Conservation (phyloP, 1,284 basidiomycete genomes). For the Apiotrichum gamsii region DNA sequence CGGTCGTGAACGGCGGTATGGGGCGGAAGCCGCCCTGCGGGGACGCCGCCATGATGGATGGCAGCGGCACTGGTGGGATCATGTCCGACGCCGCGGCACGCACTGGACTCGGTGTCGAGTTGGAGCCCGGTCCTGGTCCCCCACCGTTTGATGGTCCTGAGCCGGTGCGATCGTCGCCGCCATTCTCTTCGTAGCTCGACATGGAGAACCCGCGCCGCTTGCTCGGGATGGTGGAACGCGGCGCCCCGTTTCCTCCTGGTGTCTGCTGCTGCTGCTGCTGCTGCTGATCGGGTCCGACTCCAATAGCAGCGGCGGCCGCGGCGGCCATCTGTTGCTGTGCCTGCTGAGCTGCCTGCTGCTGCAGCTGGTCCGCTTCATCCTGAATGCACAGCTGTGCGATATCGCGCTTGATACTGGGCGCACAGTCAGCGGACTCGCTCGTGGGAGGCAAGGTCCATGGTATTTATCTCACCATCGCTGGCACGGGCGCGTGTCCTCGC, state of each 20-base stretch:
- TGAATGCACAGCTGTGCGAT: slow-evolving; percentile 17
- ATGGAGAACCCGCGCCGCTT: slow-evolving; percentile 10
- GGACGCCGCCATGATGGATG: slow-evolving; percentile 9
- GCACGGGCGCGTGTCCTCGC: slow-evolving; percentile 17
- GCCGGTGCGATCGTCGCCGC: neutral
- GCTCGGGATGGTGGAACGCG: slow-evolving; percentile 5
- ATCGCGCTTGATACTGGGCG: slow-evolving; percentile 19
- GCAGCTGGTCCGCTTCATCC: slow-evolving; percentile 16
- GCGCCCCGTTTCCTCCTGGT: too few relatives aligned
- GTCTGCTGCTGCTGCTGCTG: too few relatives aligned
- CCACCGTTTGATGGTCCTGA: too few relatives aligned
- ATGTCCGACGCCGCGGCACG: slow-evolving; percentile 5
- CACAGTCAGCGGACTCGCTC: neutral
- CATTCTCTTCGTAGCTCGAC: slow-evolving; percentile 2
- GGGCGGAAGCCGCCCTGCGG: slow-evolving; percentile 13
- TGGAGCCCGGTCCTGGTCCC: neutral
- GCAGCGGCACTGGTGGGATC: slow-evolving; percentile 3
- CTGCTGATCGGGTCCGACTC: neutral
- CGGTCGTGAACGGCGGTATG: neutral
- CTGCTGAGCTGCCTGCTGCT: slow-evolving; percentile 17
- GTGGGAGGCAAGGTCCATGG: too few relatives aligned
- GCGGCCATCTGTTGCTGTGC: slow-evolving; percentile 11
- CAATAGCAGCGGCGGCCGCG: too few relatives aligned
- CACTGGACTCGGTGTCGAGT: neutral
- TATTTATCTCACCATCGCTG: slow-evolving; percentile 18